Conservation (phyloP, 306 rosid species). For the Gastrolobium bilobum region DNA sequence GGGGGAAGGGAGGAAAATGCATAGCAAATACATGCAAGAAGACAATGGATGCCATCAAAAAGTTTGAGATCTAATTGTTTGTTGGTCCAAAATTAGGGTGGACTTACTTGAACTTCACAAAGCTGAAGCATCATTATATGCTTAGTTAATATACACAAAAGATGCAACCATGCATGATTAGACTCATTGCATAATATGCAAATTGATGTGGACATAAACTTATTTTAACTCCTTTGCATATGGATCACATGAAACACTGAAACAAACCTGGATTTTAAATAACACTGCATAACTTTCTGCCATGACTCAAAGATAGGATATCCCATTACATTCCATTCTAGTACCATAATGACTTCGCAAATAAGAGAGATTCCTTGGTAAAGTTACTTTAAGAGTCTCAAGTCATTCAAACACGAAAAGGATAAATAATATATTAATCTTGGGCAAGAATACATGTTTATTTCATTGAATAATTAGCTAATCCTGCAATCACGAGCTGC, state of each 20-base stretch:
- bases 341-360: not conserved
- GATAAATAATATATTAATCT: not conserved
- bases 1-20: not conserved
- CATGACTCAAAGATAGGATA: not conserved
- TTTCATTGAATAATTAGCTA: not conserved
- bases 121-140: not conserved
- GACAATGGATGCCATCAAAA: constrained; percentile 1
- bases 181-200: constrained; percentile 16
- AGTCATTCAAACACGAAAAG: constrained; percentile 2
- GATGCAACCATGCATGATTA: not conserved
- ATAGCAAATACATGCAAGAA: not conserved
- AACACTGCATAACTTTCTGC: not conserved
- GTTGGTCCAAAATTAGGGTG: not conserved
- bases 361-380: constrained; percentile 13
- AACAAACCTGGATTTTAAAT: constrained; percentile 20
- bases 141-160: constrained; percentile 9
- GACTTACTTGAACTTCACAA: constrained; percentile 19
- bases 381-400: not conserved
- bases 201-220: not conserved
- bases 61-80: constrained; percentile 5
- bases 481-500: constrained; percentile 19
- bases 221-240: not conserved
- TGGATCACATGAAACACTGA: constrained; percentile 21
- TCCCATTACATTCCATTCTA: not conserved
- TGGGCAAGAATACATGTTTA: not conserved